Conservation (phyloP, 2,329 filamentous ascomycete species). For the Diaporthe vexans region DNA sequence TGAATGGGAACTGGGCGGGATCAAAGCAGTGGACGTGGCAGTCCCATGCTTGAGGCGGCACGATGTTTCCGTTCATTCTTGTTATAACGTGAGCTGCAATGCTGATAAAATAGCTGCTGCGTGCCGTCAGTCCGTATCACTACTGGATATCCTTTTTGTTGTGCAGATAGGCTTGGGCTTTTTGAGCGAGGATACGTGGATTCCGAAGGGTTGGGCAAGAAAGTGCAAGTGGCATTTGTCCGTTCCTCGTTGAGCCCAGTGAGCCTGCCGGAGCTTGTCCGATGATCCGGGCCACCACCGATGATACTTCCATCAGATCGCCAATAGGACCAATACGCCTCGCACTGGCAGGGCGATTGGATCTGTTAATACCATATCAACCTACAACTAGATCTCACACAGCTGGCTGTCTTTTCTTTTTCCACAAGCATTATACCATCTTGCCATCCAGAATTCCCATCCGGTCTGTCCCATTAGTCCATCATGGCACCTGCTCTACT, state of each 20-base stretch:
- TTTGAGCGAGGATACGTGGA: too few relatives aligned
- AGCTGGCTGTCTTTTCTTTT: neutral
- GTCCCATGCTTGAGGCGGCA: neutral
- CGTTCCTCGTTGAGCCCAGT: neutral
- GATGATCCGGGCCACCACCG: neutral
- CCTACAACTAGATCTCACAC: neutral
- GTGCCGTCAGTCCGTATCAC: neutral
- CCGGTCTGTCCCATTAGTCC: neutral
- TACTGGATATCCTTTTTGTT: neutral
- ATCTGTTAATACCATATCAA: neutral
- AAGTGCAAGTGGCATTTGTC: neutral
- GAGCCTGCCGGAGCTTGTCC: neutral
- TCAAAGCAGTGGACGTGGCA: slow-evolving; percentile 18
- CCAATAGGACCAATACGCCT: too few relatives aligned
- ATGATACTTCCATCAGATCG: too few relatives aligned
- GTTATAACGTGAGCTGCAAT: neutral
- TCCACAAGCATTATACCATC: neutral
- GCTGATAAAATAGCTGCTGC: neutral
- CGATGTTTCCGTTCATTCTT: neutral
- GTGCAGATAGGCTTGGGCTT: neutral
- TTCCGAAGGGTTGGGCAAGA: neutral
- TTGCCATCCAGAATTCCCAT: neutral
- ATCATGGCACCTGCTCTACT: slow-evolving; percentile 13
- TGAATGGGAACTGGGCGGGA: neutral
- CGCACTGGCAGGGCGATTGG: too few relatives aligned